A percentile compares a stretch with the other conserved stretches of the same genome.
These are phyloP conservation scores for Lathyrus sativus DNA, from an alignment of 306 rosid species.

Conservation along the genomic window DNA sequence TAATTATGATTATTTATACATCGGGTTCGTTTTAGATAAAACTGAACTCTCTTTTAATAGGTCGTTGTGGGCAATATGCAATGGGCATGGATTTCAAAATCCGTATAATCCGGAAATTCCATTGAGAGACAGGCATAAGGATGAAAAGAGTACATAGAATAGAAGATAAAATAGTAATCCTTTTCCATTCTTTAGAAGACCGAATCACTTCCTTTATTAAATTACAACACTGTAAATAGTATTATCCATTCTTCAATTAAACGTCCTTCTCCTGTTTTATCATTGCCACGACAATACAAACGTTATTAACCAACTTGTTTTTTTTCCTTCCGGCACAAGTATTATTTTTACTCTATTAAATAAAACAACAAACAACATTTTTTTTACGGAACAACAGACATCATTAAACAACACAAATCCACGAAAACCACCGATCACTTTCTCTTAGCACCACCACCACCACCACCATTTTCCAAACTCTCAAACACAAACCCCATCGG, in stretches of 20 bases:
- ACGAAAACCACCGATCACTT: conserved; percentile 47
- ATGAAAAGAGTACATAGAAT: no score
- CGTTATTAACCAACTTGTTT: neutral
- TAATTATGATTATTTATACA: no score
- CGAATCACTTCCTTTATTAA: neutral
- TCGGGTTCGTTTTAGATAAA: no score
- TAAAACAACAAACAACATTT: conserved; percentile 7
- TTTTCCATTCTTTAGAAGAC: neutral
- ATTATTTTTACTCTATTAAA: neutral
- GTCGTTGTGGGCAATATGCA: no score
- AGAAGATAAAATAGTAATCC: neutral
- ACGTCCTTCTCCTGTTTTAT: neutral
- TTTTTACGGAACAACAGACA: neutral
- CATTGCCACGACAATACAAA: neutral
- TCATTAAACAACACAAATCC: neutral
- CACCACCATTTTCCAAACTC: conserved; percentile 20
- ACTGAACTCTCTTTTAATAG: no score
- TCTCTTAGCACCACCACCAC: conserved; percentile 22
- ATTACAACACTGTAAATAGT: no score
- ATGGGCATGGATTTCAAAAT: no score
- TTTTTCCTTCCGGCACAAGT: neutral
- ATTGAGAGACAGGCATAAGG: no score
- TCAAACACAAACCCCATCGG: conserved; percentile 68
- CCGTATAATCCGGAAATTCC: no score
- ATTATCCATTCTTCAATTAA: neutral